Evolutionary conservation across 805 yeast genomes (phyloP), one percentile per base, ranked within the genome.

Genomic region (Yarrowia divulgata): DNA sequence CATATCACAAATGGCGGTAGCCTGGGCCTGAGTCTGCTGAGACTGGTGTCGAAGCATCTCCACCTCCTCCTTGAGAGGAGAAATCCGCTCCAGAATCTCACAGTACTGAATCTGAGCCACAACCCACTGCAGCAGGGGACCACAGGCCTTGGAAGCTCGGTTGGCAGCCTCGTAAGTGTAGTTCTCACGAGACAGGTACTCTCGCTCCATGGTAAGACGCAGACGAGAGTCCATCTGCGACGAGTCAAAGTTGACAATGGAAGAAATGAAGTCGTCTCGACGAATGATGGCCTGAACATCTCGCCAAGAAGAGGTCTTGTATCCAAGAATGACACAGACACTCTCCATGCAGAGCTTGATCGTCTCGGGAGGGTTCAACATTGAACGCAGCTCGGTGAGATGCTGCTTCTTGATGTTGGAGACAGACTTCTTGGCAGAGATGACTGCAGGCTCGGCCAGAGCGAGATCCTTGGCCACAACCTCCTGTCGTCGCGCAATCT

Each of bases 141-240:
- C 98, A 80, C 98, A 92, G 0, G 98, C 98, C 75, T 90, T 92
- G 77, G 97, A 90, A 5, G 98, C 98, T 48, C 98, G 81, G 73
- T 90, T 86, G 0, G 91, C 97, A 0, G 90, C 79, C 60, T 88
- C 93, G 73, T 79, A 89, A 49, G 85, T 91, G 76, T 85, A 93
- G 66, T 86, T 89, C 0, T 87, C 84, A 68, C 87, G 80, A 0
- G 88, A 80, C 12, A 93, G 77, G 74, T 90, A 94, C 1, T 81
- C 81, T 0, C 76, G 72, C 48, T 88, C 87, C 87, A 94, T 86
- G 67, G 78, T 81, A 0, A 78, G 73, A 42, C 91, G 79, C n/a
- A 88, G 73, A 4, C 83, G 84, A 0, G 81, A 76, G 0, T 88
- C 80, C 73, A 93, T 81, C 71, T 86, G 88, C 0, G 76, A 71